Conservation (phyloP, 768 basidiomycete genomes). For the Kwoniella newhampshirensis region DNA sequence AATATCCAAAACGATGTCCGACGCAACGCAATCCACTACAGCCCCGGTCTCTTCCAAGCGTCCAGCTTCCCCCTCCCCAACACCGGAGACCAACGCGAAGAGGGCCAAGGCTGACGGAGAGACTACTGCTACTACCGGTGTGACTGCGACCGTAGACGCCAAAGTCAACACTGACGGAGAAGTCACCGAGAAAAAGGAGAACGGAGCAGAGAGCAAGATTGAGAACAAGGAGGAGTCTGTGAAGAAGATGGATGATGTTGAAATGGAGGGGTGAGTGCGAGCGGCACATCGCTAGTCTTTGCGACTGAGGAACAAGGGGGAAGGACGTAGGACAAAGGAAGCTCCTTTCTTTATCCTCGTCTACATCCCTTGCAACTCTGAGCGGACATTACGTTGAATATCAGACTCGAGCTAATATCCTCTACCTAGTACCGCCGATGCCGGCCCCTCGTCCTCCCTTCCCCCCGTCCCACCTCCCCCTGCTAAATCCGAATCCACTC, state of each 20-base stretch:
- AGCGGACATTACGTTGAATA: too few species aligned
- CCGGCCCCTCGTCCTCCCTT: conserved; percentile 24
- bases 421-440: conserved; percentile 18
- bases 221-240: conserved; percentile 13
- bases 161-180: neutral
- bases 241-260: conserved; percentile 41
- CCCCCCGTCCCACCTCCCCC: conserved; percentile 34
- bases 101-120: conserved; percentile 23
- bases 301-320: too few species aligned
- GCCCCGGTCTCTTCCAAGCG: conserved; percentile 16
- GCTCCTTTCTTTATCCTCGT: neutral
- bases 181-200: conserved; percentile 9
- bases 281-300: too few species aligned
- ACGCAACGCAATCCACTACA: conserved; percentile 13
- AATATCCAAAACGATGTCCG: conserved; percentile 19
- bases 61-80: conserved; percentile 19
- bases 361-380: too few species aligned
- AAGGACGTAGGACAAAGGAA: neutral
- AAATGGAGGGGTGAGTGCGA: conserved; percentile 37
- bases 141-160: too few species aligned
- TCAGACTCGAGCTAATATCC: neutral
- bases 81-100: conserved; percentile 9
- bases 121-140: neutral
- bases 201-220: conserved; percentile 15
- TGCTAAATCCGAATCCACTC: conserved; percentile 56